Percentiles rank a stretch among this genome's conserved stretches.
Conservation (phyloP, 768 basidiomycete genomes). For the Candolleomyces aberdarensis region DNA sequence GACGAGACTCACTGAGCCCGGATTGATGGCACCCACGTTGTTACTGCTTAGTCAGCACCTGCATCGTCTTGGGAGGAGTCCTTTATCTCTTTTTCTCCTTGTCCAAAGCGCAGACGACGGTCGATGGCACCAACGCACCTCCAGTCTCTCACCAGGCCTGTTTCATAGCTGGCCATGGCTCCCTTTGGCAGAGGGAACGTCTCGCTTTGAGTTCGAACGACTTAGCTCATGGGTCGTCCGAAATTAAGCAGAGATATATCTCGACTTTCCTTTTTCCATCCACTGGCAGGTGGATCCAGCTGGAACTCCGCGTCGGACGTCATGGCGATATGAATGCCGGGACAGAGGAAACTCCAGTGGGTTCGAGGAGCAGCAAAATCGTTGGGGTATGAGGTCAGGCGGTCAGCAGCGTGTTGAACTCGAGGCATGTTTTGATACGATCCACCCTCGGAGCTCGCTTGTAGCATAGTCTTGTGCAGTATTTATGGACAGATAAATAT, state of each 20-base stretch:
- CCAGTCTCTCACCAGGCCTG: constrained; percentile 71
- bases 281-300: constrained; percentile 5
- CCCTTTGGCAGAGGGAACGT: constrained; percentile 61
- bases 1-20: background rate
- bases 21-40: constrained; percentile 6
- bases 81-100: constrained; percentile 15
- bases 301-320: constrained; percentile 5
- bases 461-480: background rate
- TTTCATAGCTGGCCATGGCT: constrained; percentile 29
- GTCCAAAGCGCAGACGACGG: constrained; percentile 83
- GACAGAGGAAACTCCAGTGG: constrained; percentile 1
- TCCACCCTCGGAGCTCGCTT: background rate
- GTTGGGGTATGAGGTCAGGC: constrained; percentile 4
- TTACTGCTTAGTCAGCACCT: constrained; percentile 44
- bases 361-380: background rate
- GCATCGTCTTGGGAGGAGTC: background rate
- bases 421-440: constrained; percentile 1
- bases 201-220: constrained; percentile 82
- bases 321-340: background rate
- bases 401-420: constrained; percentile 6
- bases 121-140: constrained; percentile 38
- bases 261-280: background rate
- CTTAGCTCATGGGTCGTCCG: constrained; percentile 56
- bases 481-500: constrained; percentile 17
- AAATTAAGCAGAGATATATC: constrained; percentile 82